Evolutionary conservation across 2,329 filamentous ascomycete genomes (phyloP), one percentile per base, ranked within the genome.

Genomic region (Aurifilum marmelostoma): DNA sequence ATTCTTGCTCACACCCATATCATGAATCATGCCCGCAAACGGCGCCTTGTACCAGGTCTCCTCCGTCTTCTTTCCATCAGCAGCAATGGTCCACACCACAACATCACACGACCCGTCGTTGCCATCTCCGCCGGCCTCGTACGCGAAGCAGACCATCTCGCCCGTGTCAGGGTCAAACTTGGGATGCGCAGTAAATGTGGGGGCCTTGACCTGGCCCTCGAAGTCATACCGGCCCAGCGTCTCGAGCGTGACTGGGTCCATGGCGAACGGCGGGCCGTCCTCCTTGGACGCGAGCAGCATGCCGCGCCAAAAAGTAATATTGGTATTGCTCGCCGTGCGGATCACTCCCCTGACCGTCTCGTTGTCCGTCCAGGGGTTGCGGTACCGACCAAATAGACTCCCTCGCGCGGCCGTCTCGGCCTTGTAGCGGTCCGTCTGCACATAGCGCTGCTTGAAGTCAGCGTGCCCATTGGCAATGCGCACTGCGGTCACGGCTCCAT

Each of bases 301-400:
- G 0, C 86, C 86, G 9, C 85, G 78, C 83, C 85, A 89, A 73
- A 84, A 87, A 1, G 85, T 79, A n/a, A 89, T 78, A 68, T 89
- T 89, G 1, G 87, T 89, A 71, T 89, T 89, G 3, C 83, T 82
- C 0, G 85, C 85, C 0, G 85, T 88, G 29, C 86, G 78, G 54
- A 88, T 85, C 6, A 87, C 82, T 1, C 84, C 84, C 63, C 82
- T 82, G 7, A 88, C 85, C 70, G 81, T 82, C 75, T 86, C 84
- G 64, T 84, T 83, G 73, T 87, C 85, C 9, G 85, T 88, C 71
- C 81, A 87, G 0, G 84, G 84, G 73, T 89, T 89, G 24, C 87
- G 79, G 71, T 89, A 89, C 56, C 82, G 79, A 0, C 87, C 87
- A 65, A 89, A 87, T 18, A 89, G 75, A 18, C 75, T 74, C 6